Evolutionary conservation across 2,329 filamentous ascomycete species (phyloP), one percentile per base, ranked within the genome.

Genomic region (Fusarium sp.): DNA sequence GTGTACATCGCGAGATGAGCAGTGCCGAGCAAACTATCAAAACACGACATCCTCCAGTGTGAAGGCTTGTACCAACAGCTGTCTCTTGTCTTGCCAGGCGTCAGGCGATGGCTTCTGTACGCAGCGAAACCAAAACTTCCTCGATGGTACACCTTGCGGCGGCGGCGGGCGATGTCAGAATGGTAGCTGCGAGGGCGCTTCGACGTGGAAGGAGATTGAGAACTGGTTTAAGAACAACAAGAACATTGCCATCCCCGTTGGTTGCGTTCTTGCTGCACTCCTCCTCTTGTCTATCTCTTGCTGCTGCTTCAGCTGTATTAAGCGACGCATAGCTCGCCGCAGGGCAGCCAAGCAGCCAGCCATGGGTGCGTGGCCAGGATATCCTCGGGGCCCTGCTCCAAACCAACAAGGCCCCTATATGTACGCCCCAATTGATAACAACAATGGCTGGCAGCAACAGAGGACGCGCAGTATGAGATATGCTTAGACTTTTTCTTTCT

Each of bases 1-100:
- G 82, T 99, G 96, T 82, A 99, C 96, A 7, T 96, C 93, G 59
- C 91, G 96, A 71, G 91, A 98, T 81, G 88, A 91, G 78, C 96
- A 99, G 83, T 99, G 96, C 85, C 91, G 92, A 81, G 92, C 91
- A 16, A 87, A 97, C 53, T 93, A 97, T 87, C 95, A 94, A 39
- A 90, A 88, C 33, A 89, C 92, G 69, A 92, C 91, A 1, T 87
- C 89, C 63, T 89, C 95, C 83, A 89, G 94, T 77, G 97, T 94
- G 5, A 91, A 90, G 76, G 92, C 95, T 15, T 99, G 96, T 39
- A 74, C 76, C 44, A 74, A 66, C 39, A 91, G 90, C 55, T 99
- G 96, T 82, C 86, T 89, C 71, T 85, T 98, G 56, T 91, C 91
- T 54, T 99, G 96, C 81, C 87, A 88, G 6, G 92, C 91, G 30